Base-by-base conservation (phyloP, 768 basidiomycete species). In the Galerina marginata region DNA sequence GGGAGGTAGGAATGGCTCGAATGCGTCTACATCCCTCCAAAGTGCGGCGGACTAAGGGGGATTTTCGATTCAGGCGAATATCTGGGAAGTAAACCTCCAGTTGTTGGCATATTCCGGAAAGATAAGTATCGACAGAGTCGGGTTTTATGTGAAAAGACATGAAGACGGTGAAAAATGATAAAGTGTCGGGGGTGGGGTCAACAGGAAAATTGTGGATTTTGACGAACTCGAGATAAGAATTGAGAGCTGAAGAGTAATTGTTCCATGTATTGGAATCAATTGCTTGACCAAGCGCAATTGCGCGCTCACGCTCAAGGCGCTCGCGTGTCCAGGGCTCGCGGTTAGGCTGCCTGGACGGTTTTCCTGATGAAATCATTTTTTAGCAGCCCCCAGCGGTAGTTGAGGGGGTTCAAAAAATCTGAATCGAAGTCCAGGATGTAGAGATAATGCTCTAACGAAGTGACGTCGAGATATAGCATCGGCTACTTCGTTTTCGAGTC, bases 401-500 rank as follows among this genome's bases (percentile, higher is more conserved):
- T 11, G 47, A 49, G 47, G 47, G 47, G 47, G 47, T 49, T 49
- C 25, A 6, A 50, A 36, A 10, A 50, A 29, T 14, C 37, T 36
- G 37, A 37, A 9, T 50, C 16, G 29, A 10, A n/a, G 10, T 54
- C 20, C 4, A 52, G 16, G 0, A 3, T 44, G 5, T 50, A 6
- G n/a, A 61, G 64, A 3, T 40, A 39, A 2, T 9, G 2, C 29
- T 7, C 29, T 33, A 7, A 33, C 29, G 37, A 62, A 64, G 10
- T 44, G n/a, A 6, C n/a, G 6, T 15, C 62, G 59, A 4, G 69
- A 72, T 2, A 72, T 25, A 9, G 65, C 61, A 54, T 72, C 67
- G 1, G 69, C 69, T 11, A 70, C 45, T 6, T 23, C 26, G 44
- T 72, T 72, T 2, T 54, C 33, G 3, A 42, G 14, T n/a, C 69